Conservation (phyloP, 768 basidiomycete genomes). For the Kwoniella pini region DNA sequence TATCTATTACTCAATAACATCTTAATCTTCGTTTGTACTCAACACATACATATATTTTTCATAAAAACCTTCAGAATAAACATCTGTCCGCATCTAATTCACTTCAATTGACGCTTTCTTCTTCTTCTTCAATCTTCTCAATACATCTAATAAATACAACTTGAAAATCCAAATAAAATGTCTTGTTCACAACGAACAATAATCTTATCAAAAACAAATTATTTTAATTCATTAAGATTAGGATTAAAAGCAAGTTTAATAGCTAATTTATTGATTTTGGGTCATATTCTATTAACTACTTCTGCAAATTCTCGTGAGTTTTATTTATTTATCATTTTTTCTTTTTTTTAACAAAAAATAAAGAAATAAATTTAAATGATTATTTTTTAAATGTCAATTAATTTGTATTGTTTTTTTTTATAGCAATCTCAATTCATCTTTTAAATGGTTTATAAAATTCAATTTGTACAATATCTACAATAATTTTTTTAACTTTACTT, state of each 20-base stretch:
- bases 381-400: too few species aligned
- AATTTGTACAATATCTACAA: conserved; percentile 21
- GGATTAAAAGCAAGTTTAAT: conserved; percentile 10
- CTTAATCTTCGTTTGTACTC: too few species aligned
- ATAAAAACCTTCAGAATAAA: too few species aligned
- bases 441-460: neutral
- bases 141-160: too few species aligned
- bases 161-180: neutral
- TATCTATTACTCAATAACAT: too few species aligned
- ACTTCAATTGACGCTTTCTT: neutral
- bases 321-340: too few species aligned
- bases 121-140: neutral
- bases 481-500: conserved; percentile 33
- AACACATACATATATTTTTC: too few species aligned
- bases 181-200: neutral
- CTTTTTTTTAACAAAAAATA: too few species aligned
- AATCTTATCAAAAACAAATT: neutral
- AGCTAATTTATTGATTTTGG: conserved; percentile 24
- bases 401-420: neutral
- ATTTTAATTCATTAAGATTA: conserved; percentile 9
- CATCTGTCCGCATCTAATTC: too few species aligned
- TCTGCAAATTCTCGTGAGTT: conserved; percentile 26
- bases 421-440: conserved; percentile 6
- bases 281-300: conserved; percentile 27
- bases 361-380: too few species aligned